A percentile compares a stretch with the other conserved stretches of the same genome.
These are phyloP conservation scores for Claviceps pazoutovae DNA, from an alignment of 2,329 filamentous ascomycete species.

Conservation along the genomic window DNA sequence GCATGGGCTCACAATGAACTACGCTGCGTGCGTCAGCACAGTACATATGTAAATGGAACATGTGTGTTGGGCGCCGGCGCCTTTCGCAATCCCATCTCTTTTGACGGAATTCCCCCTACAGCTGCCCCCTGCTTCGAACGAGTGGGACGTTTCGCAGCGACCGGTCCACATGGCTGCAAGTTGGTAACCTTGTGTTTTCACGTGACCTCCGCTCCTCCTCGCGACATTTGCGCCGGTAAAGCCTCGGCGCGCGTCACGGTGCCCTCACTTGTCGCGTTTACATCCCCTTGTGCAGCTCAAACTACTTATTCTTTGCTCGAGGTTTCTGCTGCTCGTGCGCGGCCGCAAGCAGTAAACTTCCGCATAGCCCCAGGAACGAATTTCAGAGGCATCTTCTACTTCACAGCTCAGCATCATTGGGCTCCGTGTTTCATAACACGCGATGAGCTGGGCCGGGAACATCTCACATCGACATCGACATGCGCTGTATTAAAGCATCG, in stretches of 20 bases:
- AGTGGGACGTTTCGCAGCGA: not conserved
- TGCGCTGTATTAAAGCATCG: constrained; percentile 13
- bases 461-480: constrained; percentile 9
- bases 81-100: too few relatives aligned
- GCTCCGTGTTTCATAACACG: not conserved
- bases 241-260: constrained; percentile 21
- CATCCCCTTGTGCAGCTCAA: not conserved
- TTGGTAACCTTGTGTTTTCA: not conserved
- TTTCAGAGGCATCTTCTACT: not conserved
- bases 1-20: too few relatives aligned
- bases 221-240: constrained; percentile 19
- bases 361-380: not conserved
- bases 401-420: not conserved
- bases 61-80: too few relatives aligned
- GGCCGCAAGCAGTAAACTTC: not conserved
- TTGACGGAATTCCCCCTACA: too few relatives aligned
- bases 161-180: too few relatives aligned
- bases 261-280: constrained; percentile 2
- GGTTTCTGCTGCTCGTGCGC: not conserved
- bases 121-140: not conserved
- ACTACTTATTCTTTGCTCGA: not conserved
- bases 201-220: constrained; percentile 3
- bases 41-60: too few relatives aligned
- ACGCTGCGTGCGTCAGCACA: too few relatives aligned
- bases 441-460: constrained; percentile 1